phyloP scores from a whole-genome alignment of 176 grass and related monocot species.

The Tillandsia leiboldiana region DNA sequence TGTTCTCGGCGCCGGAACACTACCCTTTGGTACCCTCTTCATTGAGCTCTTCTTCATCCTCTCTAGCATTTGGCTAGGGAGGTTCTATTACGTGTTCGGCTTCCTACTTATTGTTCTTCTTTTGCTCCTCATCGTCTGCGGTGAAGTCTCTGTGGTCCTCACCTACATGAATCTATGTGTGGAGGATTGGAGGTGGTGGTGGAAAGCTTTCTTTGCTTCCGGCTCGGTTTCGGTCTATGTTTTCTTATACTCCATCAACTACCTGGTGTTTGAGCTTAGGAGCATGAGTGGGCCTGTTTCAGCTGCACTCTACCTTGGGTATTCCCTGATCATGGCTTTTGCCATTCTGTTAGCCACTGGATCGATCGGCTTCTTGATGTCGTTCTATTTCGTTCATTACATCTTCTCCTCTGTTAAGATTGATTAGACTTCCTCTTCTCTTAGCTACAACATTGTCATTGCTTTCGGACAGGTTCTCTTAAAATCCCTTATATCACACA shows the following conservation, averaged over 20 bases:
- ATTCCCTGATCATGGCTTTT: conserved; percentile 70
- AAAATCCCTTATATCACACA: background rate
- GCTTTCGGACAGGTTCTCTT: background rate
- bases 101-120: conserved; percentile 69
- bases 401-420: conserved; percentile 91
- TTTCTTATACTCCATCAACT: conserved; percentile 75
- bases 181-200: conserved; percentile 91
- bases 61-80: conserved; percentile 80
- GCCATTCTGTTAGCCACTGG: conserved; percentile 74
- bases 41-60: conserved; percentile 88
- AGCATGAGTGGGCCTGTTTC: conserved; percentile 68
- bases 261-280: conserved; percentile 78
- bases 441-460: background rate
- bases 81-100: conserved; percentile 86
- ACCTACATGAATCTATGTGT: conserved; percentile 84
- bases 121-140: conserved; percentile 57
- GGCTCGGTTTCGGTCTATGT: conserved; percentile 67
- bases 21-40: conserved; percentile 84
- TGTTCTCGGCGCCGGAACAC: conserved; percentile 70
- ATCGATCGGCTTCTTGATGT: conserved; percentile 66
- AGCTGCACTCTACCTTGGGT: conserved; percentile 61
- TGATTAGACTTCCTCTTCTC: conserved; percentile 34
- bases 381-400: conserved; percentile 87
- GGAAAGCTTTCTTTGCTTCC: conserved; percentile 85
- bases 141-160: conserved; percentile 67